Base-by-base conservation (phyloP, 2,329 filamentous ascomycete genomes). In the Hypoxylon sp. region DNA sequence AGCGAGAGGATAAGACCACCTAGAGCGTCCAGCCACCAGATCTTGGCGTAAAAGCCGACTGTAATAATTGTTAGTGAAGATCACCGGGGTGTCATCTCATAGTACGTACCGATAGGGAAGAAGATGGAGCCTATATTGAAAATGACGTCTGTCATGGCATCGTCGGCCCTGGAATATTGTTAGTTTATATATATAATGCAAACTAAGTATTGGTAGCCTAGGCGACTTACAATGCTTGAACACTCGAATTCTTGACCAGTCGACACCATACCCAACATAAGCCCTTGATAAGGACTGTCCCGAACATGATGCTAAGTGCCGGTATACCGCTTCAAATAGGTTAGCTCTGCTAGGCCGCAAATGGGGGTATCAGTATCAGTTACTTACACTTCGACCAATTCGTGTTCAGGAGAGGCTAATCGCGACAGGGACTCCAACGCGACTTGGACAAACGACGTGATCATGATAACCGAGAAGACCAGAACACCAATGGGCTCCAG, bases 81-180 rank as follows among this genome's bases (percentile, higher is more conserved):
- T 46, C 6, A 8, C 15, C 50, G 62, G 31, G 54, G 57, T 44
- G 37, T 51, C 1, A 15, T 29, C 13, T 27, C 29, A 29, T 21
- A 31, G 17, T 5, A 79, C 83, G 70, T 79, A 88, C 86, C 75
- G 7, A 97, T 87, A 1, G 94, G 94, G 76, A 97, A 97, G 24
- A 96, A 85, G 75, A 97, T 96, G 70, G 92, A 94, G 75, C 96
- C 95, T 0, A 88, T 89, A 80, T 97, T 97, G 86, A 97, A 97
- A 32, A 97, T 89, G 29, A 97, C 92, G 75, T 97, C 92, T 0
- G 92, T 91, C 75, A 84, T 82, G 57, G 84, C 84, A 68, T 87
- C 85, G 29, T 85, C 82, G 35, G 85, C 85, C 59, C 82, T 84
- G 58, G 6, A 57, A 7, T 13, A 54, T 24, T 11, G 46, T 71